A percentile compares a stretch with the other conserved stretches of the same genome.
These are phyloP conservation scores for Emergomyces africanus DNA, from an alignment of 2,329 filamentous ascomycete genomes.

Conservation along the genomic window DNA sequence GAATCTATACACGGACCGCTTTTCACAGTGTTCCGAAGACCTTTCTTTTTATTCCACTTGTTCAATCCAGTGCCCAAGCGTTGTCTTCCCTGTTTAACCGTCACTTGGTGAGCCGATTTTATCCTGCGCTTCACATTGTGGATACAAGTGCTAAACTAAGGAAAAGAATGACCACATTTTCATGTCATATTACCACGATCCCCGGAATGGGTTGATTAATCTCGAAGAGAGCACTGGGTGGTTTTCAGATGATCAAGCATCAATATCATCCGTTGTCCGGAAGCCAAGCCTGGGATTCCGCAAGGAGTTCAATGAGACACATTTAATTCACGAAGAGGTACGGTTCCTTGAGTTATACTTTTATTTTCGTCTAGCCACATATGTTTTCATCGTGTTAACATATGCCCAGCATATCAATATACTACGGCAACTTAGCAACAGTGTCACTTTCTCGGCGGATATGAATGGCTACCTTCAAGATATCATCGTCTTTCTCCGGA, in stretches of 20 bases:
- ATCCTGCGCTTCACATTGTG: background rate
- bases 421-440: conserved; percentile 45
- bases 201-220: conserved; percentile 59
- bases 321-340: conserved; percentile 4
- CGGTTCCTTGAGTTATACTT: background rate
- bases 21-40: conserved; percentile 61
- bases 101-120: conserved; percentile 25
- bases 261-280: conserved; percentile 26
- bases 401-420: conserved; percentile 37
- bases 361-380: background rate
- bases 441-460: conserved; percentile 58
- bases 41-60: conserved; percentile 70
- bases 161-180: conserved; percentile 65
- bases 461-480: conserved; percentile 77
- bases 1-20: conserved; percentile 62
- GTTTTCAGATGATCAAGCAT: conserved; percentile 23
- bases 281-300: conserved; percentile 10
- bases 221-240: conserved; percentile 48
- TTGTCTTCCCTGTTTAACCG: conserved; percentile 23
- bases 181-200: conserved; percentile 73
- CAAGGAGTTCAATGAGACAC: background rate
- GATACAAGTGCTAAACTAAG: background rate
- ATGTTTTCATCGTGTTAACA: background rate
- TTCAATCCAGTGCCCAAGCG: conserved; percentile 29
- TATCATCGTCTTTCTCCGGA: conserved; percentile 70